phyloP scores from a whole-genome alignment of 163 green algal genomes.

The Volvox carteri region DNA sequence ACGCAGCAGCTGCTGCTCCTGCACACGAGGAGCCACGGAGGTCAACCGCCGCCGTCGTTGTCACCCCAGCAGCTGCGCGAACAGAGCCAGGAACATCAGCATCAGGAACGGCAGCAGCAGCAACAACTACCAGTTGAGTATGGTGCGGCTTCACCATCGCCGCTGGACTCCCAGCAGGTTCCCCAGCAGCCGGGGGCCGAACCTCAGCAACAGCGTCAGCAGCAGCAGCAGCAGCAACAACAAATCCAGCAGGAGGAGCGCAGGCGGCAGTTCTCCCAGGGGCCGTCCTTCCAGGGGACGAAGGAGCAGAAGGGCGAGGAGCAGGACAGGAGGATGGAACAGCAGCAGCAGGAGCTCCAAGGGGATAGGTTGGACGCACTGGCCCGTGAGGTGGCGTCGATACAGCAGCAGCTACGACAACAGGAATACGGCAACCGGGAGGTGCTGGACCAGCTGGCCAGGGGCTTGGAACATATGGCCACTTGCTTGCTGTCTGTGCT shows the following conservation, averaged over 20 bases:
- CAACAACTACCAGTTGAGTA: neutral
- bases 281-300: too few relatives aligned
- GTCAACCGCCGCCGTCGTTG: too few relatives aligned
- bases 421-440: neutral
- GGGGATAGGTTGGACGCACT: neutral
- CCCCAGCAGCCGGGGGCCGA: neutral
- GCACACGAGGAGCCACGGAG: neutral
- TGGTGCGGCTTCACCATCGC: neutral
- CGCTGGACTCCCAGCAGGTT: neutral
- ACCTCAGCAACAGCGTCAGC: neutral
- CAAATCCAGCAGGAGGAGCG: neutral
- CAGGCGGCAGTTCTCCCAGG: too few relatives aligned
- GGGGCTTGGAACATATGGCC: slow-evolving; percentile 39
- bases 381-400: neutral
- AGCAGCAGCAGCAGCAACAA: slow-evolving; percentile 2
- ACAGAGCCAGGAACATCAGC: neutral
- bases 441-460: slow-evolving; percentile 24
- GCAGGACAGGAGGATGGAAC: neutral
- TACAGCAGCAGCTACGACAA: neutral
- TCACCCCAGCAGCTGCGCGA: too few relatives aligned
- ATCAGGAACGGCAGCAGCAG: neutral
- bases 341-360: neutral
- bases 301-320: too few relatives aligned
- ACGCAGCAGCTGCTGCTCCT: neutral
- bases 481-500: slow-evolving; percentile 2